These are phyloP conservation scores for Sorghum bicolor DNA, from an alignment of 176 grass and related monocot species.

Conservation along the genomic window DNA sequence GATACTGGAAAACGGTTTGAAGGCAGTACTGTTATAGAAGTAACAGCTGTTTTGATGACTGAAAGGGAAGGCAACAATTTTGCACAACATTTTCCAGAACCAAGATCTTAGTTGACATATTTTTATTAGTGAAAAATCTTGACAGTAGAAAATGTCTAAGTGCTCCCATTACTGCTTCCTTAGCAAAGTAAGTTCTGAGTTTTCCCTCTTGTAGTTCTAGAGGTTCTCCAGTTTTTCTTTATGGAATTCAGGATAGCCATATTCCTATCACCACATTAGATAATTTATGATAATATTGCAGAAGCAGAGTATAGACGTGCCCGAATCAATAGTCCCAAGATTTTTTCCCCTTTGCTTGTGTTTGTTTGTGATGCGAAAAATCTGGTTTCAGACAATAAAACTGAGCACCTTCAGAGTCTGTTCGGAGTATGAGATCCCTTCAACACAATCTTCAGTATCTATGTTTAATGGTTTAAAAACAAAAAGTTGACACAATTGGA, in stretches of 20 bases:
- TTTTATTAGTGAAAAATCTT: not conserved
- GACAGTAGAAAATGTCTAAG: not conserved
- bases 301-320: not conserved
- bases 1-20: not conserved
- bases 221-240: not conserved
- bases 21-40: constrained; percentile 8
- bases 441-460: not conserved
- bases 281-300: constrained; percentile 4
- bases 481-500: not conserved
- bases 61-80: not conserved
- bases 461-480: not conserved
- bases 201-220: not conserved
- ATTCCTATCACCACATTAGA: not conserved
- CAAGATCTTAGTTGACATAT: not conserved
- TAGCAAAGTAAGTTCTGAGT: not conserved
- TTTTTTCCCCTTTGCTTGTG: not conserved
- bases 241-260: not conserved
- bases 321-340: not conserved
- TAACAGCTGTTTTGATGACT: not conserved
- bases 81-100: not conserved
- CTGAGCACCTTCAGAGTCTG: not conserved
- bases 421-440: not conserved
- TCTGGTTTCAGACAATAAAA: not conserved
- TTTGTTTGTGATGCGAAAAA: not conserved
- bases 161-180: not conserved